Percentiles rank a stretch among this genome's conserved stretches.
Conservation (phyloP, 768 basidiomycete species). For the Russula compacta region DNA sequence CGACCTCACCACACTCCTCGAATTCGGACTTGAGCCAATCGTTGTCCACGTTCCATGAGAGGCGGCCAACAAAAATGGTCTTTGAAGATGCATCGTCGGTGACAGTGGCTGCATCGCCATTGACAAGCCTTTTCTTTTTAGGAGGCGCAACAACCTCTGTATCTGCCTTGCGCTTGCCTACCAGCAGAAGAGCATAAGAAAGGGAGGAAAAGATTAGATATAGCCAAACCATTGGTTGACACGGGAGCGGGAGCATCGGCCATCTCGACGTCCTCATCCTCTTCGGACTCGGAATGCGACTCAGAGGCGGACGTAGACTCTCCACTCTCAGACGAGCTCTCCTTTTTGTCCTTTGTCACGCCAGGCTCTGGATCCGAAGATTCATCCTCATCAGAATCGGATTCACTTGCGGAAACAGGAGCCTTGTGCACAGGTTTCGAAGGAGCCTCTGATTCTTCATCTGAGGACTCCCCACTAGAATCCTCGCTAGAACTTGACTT, state of each 20-base stretch:
- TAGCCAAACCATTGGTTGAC: conserved; percentile 13
- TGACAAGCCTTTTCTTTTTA: conserved; percentile 77
- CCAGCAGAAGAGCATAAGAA: background rate
- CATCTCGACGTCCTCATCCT: conserved; percentile 58
- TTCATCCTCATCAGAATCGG: conserved; percentile 20
- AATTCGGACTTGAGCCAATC: conserved; percentile 93
- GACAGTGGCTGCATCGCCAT: conserved; percentile 41
- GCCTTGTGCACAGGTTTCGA: conserved; percentile 17
- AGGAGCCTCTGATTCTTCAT: conserved; percentile 17
- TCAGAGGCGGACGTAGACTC: conserved; percentile 24
- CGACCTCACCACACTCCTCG: conserved; percentile 78
- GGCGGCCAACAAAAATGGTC: conserved; percentile 83
- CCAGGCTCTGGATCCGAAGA: conserved; percentile 27
- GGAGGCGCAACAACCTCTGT: conserved; percentile 46
- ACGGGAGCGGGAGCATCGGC: conserved; percentile 32
- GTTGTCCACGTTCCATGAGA: conserved; percentile 96
- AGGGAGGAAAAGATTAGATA: conserved; percentile 2
- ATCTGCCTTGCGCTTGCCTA: conserved; percentile 79
- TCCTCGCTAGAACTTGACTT: conserved; percentile 13
- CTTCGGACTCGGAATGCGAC: conserved; percentile 20
- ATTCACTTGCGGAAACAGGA: conserved; percentile 21
- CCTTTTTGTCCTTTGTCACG: conserved; percentile 23
- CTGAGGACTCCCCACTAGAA: conserved; percentile 3
- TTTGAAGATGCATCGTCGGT: conserved; percentile 36
- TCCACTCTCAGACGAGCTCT: conserved; percentile 22